Evolutionary conservation across 129 eudicot genomes (phyloP), one percentile per base, ranked within the genome.

Genomic region (Flaveria ramosissima): DNA sequence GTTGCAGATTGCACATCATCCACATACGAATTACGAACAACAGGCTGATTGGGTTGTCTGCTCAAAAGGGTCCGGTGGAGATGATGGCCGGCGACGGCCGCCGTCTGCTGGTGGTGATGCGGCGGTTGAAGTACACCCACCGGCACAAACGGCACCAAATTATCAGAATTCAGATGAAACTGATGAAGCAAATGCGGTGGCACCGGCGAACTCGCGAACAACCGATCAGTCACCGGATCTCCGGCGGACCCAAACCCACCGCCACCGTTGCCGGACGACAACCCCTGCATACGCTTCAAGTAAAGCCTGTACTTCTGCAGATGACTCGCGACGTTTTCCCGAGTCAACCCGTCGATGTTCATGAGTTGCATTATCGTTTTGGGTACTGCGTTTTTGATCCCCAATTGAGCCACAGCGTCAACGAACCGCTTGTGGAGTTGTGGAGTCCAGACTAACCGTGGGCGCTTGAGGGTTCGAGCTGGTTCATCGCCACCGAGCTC

Each of bases 361-460:
- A 93, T 93, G 41, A 93, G 85, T 86, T 89, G 96, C 98, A 93
- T 93, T 84, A 93, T 93, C 1, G 98, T 93, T 83, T 93, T 93
- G 17, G 98, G 98, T 13, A 93, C 98, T 6, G 98, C 98, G 76
- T 93, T 89, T 70, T 93, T 93, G 65, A 93, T 93, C 74, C 98
- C 98, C 63, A 93, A 68, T 61, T 93, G 98, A 71, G 93, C 98
- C 24, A 93, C 98, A 0, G 98, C 98, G 70, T 93, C 98, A 43
- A 93, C 98, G 71, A 93, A 93, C 36, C 98, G 77, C 72, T 88
- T 93, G 82, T 93, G 98, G n/a, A 93, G 93, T 86, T 93, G 98
- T 2, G 98, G 98, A 6, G 99, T 95, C 99, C 99, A 95, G 32
- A 95, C 99, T 0, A 95, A 85, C 30, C 99, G 83, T 3, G 99